These are phyloP conservation scores for Sporothrix pseudoabietina DNA, from an alignment of 2,329 filamentous ascomycete species.

Conservation along the genomic window DNA sequence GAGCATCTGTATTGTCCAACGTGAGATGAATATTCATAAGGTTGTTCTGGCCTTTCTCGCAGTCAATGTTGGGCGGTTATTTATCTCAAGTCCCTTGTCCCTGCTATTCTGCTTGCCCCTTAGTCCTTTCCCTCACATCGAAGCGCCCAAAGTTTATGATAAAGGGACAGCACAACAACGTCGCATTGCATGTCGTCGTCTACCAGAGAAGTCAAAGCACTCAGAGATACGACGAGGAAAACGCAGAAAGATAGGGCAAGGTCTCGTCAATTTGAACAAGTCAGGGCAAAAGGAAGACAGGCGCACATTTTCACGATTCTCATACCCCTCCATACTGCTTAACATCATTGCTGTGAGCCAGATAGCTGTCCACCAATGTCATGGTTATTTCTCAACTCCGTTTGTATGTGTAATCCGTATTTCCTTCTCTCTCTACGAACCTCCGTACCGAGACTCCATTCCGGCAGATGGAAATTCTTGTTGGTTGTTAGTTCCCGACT, in stretches of 20 bases:
- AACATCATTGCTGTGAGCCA: not conserved
- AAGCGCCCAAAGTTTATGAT: not conserved
- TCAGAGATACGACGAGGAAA: too few species aligned
- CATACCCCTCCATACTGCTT: not conserved
- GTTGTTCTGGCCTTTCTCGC: not conserved
- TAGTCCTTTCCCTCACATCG: slow-evolving; percentile 14
- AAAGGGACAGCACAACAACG: not conserved
- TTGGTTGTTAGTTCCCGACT: not conserved
- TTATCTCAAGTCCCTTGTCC: not conserved
- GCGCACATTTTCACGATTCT: not conserved
- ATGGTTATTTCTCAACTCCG: not conserved
- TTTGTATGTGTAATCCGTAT: not conserved
- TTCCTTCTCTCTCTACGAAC: not conserved
- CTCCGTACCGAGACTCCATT: not conserved
- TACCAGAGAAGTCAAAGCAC: not conserved
- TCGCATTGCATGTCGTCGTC: not conserved
- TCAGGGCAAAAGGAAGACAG: not conserved
- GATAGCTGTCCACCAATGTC: not conserved
- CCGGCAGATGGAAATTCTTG: not conserved
- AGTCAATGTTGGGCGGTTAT: not conserved
- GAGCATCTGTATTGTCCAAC: not conserved
- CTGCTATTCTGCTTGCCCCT: slow-evolving; percentile 13
- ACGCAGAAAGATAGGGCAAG: not conserved
- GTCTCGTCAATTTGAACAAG: not conserved
- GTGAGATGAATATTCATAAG: not conserved